phyloP scores from a whole-genome alignment of 2,329 filamentous ascomycete species.

The Pseudohalonectria lignicola region DNA sequence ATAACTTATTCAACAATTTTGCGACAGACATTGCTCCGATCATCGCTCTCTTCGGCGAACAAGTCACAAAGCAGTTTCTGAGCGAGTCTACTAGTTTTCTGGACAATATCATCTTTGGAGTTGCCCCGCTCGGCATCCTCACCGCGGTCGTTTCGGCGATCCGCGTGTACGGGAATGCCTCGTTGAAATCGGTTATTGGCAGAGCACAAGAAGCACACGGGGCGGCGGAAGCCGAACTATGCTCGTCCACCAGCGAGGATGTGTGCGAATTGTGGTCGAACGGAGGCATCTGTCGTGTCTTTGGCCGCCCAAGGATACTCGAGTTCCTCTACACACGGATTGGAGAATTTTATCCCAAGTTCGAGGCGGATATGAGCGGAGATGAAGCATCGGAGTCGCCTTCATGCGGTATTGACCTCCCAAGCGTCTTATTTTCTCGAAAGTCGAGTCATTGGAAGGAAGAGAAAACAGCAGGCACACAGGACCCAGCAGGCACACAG shows the following conservation, averaged over 20 bases:
- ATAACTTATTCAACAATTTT: constrained; percentile 23
- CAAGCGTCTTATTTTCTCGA: no score
- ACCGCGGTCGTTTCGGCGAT: constrained; percentile 22
- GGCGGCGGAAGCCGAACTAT: constrained; percentile 24
- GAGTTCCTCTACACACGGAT: background rate
- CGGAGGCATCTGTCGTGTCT: constrained; percentile 17
- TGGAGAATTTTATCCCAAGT: background rate
- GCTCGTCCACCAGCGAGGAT: constrained; percentile 25
- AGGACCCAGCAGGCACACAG: background rate
- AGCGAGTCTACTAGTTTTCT: constrained; percentile 17
- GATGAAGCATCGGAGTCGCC: no score
- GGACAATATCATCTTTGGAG: constrained; percentile 10
- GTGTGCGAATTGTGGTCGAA: constrained; percentile 27
- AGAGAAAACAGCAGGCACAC: background rate
- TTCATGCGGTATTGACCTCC: no score
- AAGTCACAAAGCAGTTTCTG: constrained; percentile 25
- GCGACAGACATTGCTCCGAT: constrained; percentile 21
- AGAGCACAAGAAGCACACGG: constrained; percentile 21
- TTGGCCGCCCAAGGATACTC: constrained; percentile 12
- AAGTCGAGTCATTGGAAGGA: background rate
- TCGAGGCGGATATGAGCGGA: no score
- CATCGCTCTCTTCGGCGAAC: constrained; percentile 24
- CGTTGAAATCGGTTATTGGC: constrained; percentile 25
- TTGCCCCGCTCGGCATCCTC: constrained; percentile 26
- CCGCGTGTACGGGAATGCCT: constrained; percentile 17